Conservation (phyloP, 2,329 filamentous ascomycete genomes). For the Fusarium nisikadoi region DNA sequence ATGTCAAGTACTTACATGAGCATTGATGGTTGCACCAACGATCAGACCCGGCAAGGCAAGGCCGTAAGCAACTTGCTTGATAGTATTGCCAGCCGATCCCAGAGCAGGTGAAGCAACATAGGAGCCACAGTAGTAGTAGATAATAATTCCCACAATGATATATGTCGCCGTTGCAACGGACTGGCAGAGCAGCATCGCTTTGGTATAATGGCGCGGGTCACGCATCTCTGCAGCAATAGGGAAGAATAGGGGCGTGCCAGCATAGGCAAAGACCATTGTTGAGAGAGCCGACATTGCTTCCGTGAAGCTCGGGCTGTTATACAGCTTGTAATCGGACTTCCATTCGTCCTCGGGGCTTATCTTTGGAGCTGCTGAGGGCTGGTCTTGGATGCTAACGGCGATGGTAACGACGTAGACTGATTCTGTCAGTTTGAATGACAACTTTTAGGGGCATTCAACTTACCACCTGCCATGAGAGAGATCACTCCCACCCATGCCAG, state of each 20-base stretch:
- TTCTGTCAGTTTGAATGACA: neutral
- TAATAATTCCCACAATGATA: conserved; percentile 50
- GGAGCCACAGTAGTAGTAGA: conserved; percentile 59
- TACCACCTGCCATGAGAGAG: conserved; percentile 29
- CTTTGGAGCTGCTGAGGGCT: conserved; percentile 27
- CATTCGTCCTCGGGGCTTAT: conserved; percentile 26
- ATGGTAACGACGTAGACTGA: conserved; percentile 39
- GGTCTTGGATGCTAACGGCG: conserved; percentile 37
- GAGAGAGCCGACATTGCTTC: conserved; percentile 48
- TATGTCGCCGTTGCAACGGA: conserved; percentile 48
- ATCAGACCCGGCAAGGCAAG: conserved; percentile 47
- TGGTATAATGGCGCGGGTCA: conserved; percentile 44
- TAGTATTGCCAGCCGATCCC: conserved; percentile 54
- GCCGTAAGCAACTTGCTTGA: conserved; percentile 59
- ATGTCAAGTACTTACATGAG: conserved; percentile 37
- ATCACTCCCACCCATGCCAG: conserved; percentile 45
- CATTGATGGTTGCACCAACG: conserved; percentile 39
- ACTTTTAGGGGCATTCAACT: too few species aligned
- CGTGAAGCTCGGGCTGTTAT: conserved; percentile 46
- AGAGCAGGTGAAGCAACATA: conserved; percentile 60
- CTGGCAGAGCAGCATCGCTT: conserved; percentile 42
- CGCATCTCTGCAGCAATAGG: conserved; percentile 49
- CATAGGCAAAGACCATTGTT: conserved; percentile 52
- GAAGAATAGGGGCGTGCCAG: conserved; percentile 51
- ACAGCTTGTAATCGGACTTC: conserved; percentile 47